phyloP scores from a whole-genome alignment of 169 alveolate species.

The Plasmodium fragile region DNA sequence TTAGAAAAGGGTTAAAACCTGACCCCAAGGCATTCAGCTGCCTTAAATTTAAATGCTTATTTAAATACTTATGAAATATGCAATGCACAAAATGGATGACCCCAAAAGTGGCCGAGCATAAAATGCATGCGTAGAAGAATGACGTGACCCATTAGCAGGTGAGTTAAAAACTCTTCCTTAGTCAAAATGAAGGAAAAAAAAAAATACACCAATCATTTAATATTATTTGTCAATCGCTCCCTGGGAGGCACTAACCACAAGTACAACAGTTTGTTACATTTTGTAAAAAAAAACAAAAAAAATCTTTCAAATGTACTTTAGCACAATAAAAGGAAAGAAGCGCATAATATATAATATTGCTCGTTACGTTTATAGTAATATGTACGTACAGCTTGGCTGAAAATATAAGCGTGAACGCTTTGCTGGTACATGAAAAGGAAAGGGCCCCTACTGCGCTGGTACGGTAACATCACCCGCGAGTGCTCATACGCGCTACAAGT shows the following conservation, averaged over 20 bases:
- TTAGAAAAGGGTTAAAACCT: neutral
- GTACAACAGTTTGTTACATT: neutral
- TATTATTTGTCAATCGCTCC: neutral
- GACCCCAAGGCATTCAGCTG: neutral
- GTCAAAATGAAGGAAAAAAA: neutral
- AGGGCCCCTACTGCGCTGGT: neutral
- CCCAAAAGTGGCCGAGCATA: neutral
- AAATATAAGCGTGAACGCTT: neutral
- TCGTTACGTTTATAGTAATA: neutral
- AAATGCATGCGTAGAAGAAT: neutral
- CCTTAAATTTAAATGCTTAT: neutral
- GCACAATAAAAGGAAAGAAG: neutral
- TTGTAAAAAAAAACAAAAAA: neutral
- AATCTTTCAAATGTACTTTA: neutral
- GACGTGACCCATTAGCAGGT: neutral
- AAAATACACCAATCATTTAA: neutral
- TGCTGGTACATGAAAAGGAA: neutral
- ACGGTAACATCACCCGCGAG: neutral
- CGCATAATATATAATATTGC: neutral
- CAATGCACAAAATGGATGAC: neutral
- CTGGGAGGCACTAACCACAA: neutral
- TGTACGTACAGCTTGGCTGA: neutral
- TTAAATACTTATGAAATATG: too few relatives aligned
- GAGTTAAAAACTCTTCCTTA: neutral
- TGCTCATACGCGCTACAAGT: neutral